Evolutionary conservation across 2,329 filamentous ascomycete genomes (phyloP), one percentile per base, ranked within the genome.

Genomic region (Colletotrichum tofieldiae): DNA sequence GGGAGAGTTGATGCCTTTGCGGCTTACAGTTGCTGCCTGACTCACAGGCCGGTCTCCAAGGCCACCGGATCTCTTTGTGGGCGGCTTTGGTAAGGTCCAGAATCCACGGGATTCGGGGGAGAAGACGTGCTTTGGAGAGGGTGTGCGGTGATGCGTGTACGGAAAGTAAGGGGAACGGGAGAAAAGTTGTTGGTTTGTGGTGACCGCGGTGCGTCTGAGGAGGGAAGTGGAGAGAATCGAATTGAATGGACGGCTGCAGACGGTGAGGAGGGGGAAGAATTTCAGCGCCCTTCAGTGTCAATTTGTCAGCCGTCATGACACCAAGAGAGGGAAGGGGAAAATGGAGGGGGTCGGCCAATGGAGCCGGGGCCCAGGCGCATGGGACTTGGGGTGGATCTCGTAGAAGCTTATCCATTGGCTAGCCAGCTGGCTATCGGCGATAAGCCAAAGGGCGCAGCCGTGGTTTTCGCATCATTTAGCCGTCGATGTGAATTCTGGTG

Each of bases 11-110:
- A 67, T 73, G 76, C 75, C 74, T 75, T 75, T 74, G 72, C 74
- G 75, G 65, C 67, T 75, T 43, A 72, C 18, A 74, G 69, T 81
- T 79, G 79, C 76, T 81, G 81, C 81, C 81, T 82, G 79, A 81
- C 80, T 81, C 54, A 62, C 41, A 66, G 54, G 55, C 23, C 43
- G 49, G 55, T 71, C 41, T 65, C 43, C 56, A 67, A 39, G 52
- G 52, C 55, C 61, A 66, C 47, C 61, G 65, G 49, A 20, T 61
- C 26, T 43, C 32, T 62, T 29, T 60, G 39, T 55, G 41, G 54
- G 58, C 23, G 29, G 47, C 18, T 16, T 55, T 65, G 55, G 67
- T 37, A 43, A n/a, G 32, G 63, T 69, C 52, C 70, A 64, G 45
- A 70, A 54, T 71, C 61, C 71, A 71, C 61, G 51, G 55, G 26